phyloP scores from a whole-genome alignment of 73 alveolate species.

The Breviolum minutum region DNA sequence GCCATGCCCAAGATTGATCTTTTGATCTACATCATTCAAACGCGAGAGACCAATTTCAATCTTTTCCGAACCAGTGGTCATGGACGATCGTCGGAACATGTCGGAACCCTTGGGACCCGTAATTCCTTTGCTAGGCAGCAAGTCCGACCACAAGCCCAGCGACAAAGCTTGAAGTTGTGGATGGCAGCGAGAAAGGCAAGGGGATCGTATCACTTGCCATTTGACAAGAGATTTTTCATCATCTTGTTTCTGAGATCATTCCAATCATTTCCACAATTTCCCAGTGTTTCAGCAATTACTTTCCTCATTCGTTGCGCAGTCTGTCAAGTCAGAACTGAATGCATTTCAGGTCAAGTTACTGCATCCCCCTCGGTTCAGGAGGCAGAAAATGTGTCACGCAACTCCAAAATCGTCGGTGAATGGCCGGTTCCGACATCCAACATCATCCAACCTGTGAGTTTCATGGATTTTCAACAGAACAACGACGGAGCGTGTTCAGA shows the following conservation, averaged over 20 bases:
- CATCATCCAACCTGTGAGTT: not conserved
- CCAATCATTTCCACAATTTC: too few relatives aligned
- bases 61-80: too few relatives aligned
- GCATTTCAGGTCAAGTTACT: not conserved
- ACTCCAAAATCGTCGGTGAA: not conserved
- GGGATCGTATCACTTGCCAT: too few relatives aligned
- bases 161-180: not conserved
- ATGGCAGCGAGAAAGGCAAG: not conserved
- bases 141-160: conserved; percentile 17
- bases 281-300: too few relatives aligned
- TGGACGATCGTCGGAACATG: too few relatives aligned
- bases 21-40: too few relatives aligned
- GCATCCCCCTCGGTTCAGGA: conserved; percentile 17
- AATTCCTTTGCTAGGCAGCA: not conserved
- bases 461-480: not conserved
- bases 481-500: not conserved
- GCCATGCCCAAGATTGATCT: too few relatives aligned
- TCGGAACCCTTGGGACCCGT: too few relatives aligned
- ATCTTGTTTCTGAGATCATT: too few relatives aligned
- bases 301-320: too few relatives aligned
- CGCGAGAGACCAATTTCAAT: too few relatives aligned
- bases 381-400: not conserved
- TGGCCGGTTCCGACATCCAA: not conserved
- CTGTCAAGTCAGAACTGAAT: not conserved
- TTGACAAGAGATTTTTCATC: too few relatives aligned